A percentile compares a stretch with the other conserved stretches of the same genome.
Conservation (phyloP, 2,329 filamentous ascomycete genomes). For the Phialemonium atrogriseum region DNA sequence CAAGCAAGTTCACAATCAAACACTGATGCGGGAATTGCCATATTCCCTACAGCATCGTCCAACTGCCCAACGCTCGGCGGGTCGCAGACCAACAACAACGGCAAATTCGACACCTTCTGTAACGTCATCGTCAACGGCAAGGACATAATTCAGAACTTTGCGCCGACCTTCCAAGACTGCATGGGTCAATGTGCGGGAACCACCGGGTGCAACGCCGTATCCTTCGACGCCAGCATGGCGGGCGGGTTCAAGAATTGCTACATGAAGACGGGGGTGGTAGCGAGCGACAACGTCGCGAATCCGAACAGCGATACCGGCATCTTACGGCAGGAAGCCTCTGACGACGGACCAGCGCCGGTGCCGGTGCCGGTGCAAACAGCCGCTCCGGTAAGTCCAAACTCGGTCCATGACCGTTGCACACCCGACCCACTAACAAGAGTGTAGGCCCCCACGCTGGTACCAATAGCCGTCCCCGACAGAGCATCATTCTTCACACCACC, state of each 20-base stretch:
- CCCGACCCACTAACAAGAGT: conserved; percentile 4
- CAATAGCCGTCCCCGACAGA: conserved; percentile 4
- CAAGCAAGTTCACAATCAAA: conserved; percentile 8
- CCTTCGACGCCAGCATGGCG: conserved; percentile 16
- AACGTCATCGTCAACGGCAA: conserved; percentile 17
- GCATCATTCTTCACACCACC: conserved; percentile 14
- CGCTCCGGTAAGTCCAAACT: background rate
- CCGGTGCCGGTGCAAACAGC: conserved; percentile 4
- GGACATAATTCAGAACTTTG: conserved; percentile 19
- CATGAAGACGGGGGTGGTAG: conserved; percentile 13
- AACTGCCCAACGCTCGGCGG: conserved; percentile 16
- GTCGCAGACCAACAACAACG: conserved; percentile 7
- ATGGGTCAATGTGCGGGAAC: conserved; percentile 17
- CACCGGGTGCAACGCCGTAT: conserved; percentile 16
- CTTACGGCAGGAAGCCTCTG: conserved; percentile 4
- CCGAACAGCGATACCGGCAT: conserved; percentile 19
- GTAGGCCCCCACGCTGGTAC: conserved; percentile 36
- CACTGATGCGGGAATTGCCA: conserved; percentile 17
- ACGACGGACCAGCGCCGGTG: background rate
- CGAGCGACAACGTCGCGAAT: conserved; percentile 9
- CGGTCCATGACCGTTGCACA: background rate
- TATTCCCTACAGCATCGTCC: conserved; percentile 16
- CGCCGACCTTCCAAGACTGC: conserved; percentile 19
- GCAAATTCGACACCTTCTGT: conserved; percentile 16
- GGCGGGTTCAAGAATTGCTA: conserved; percentile 24